Evolutionary conservation across 192 early-diverging fungal genomes (phyloP), one percentile per base, ranked within the genome.

Genomic region (Physocladia obscura): DNA sequence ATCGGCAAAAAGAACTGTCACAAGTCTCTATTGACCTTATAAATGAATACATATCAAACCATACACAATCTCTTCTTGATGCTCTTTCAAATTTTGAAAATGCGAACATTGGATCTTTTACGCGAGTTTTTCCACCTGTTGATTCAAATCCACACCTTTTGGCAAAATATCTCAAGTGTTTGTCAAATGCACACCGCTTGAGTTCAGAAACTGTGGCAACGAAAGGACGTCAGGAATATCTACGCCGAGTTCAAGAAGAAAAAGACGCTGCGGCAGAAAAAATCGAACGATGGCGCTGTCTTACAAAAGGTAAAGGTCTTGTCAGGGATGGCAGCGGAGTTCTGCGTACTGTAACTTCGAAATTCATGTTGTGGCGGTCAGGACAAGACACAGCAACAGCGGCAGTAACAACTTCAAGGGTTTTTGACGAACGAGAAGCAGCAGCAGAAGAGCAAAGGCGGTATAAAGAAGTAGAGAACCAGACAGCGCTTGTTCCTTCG

Each of bases 61-160:
- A 57, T 35, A 21, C 55, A 11, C 8, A 39, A n/a, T 26, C 22
- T 1, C n/a, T 57, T 22, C 36, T 68, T 3, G 61, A 57, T 2
- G 49, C 69, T 5, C 62, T 70, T 4, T 29, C 39, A 29, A 24
- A 17, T 5, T 73, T 54, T 34, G 83, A 81, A 71, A 77, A 84
- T 37, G 44, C 62, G 13, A 57, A 76, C 32, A 30, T 81, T 3
- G 82, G 82, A 1, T 49, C 61, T 2, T 85, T 77, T 52, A 39
- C 68, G 19, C 70, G 83, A 2, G 74, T 78, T 19, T 85, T 79
- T 60, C 83, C 83, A 36, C 80, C 80, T 11, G 11, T 24, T 3
- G 76, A 81, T 26, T 17, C 19, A 4, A 62, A 62, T 27, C 40
- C 44, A 3, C 44, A 22, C 31, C 29, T 32, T 4, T 49, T 72